Percentiles rank a stretch among this genome's conserved stretches.
phyloP scores from a whole-genome alignment of 73 alveolate genomes.

The Paramecium caudatum region DNA sequence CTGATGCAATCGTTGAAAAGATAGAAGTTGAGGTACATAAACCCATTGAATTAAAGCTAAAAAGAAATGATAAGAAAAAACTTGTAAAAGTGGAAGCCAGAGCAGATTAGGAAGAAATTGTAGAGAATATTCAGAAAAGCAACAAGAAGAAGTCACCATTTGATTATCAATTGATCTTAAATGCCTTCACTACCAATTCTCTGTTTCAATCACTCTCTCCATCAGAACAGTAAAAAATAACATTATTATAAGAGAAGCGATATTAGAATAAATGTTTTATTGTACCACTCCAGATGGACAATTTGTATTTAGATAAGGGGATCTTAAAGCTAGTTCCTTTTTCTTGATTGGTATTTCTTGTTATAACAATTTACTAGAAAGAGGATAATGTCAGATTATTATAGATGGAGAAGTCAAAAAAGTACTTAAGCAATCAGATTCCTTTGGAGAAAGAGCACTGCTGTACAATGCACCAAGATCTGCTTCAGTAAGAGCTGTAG shows the following conservation, averaged over 20 bases:
- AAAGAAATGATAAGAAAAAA: slow-evolving; percentile 46
- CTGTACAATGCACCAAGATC: slow-evolving; percentile 78
- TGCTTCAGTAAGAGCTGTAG: slow-evolving; percentile 64
- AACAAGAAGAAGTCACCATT: slow-evolving; percentile 60
- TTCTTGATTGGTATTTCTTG: slow-evolving; percentile 16
- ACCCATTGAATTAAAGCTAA: neutral
- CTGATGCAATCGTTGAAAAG: slow-evolving; percentile 5
- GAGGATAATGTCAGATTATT: slow-evolving; percentile 57
- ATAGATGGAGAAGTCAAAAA: slow-evolving; percentile 65
- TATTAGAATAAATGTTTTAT: slow-evolving; percentile 57
- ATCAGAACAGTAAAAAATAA: slow-evolving; percentile 46
- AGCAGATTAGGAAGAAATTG: slow-evolving; percentile 40
- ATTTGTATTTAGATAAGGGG: slow-evolving; percentile 66
- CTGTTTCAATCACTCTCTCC: neutral
- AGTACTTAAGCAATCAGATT: slow-evolving; percentile 67
- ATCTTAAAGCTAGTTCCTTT: slow-evolving; percentile 63
- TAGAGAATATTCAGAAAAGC: slow-evolving; percentile 39
- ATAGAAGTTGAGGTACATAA: slow-evolving; percentile 28
- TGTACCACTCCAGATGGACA: slow-evolving; percentile 61
- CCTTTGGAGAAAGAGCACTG: slow-evolving; percentile 83
- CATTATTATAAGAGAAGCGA: slow-evolving; percentile 36
- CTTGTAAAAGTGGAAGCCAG: slow-evolving; percentile 59
- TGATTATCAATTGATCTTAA: slow-evolving; percentile 40
- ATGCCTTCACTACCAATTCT: neutral
- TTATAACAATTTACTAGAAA: neutral